Base-by-base conservation (phyloP, 2,329 filamentous ascomycete genomes). In the Balansia obtecta region DNA sequence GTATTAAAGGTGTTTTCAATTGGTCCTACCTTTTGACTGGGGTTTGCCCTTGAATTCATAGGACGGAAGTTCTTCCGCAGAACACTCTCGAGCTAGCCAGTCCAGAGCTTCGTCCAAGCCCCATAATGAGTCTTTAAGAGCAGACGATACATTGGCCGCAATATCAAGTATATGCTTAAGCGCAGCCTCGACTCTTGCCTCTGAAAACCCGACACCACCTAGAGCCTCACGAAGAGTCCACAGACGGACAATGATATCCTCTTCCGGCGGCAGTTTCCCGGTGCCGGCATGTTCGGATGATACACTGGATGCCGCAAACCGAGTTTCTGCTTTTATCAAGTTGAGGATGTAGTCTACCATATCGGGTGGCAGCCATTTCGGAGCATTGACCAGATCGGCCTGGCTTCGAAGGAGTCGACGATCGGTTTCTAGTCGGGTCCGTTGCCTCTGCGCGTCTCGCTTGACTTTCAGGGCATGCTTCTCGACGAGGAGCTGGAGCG, bases 21-120 rank as follows among this genome's bases (percentile, higher is more conserved):
- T 30, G 13, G 15, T n/a, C 10, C 48, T 59, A 66, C 69, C 68
- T 63, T 71, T 77, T 2, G 59, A 44, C 1, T 59, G 54, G 5
- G 63, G 58, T 33, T 67, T 72, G 13, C 60, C 57, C 54, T 58
- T 66, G 33, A 53, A 57, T 39, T 85, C 81, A 63, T 93, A 94
- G 45, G 80, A 75, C 6, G 85, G 85, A 37, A 91, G 72, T 58
- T 90, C 83, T 1, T 82, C 77, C 54, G 74, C 69, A 13, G 75
- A 69, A 58, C 84, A 87, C 62, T 93, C 80, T 56, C 87, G 72
- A n/a, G 88, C 87, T 49, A 97, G 75, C 88, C 89, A 95, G 58
- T 96, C 88, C 18, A 98, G 65, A 27, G 86, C 82, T 66, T 95
- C 90, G 54, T 94, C 85, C 37, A 97, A 70, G 10, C 90, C 89